Conservation (phyloP, 2,329 filamentous ascomycete genomes). For the Ophiostoma ips region DNA sequence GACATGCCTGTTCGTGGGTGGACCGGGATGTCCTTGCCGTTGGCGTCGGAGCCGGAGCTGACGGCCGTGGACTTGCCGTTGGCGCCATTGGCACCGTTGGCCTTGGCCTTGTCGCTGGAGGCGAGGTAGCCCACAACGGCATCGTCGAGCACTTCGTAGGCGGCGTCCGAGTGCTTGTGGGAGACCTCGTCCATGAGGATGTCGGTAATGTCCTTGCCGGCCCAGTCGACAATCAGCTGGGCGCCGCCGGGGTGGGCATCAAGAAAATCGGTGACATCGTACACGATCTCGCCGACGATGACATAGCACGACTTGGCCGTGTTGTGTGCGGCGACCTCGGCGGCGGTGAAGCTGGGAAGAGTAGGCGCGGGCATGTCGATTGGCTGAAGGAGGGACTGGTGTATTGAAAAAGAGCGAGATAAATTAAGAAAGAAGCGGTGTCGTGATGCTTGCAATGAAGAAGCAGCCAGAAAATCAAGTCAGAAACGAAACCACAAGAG, state of each 20-base stretch:
- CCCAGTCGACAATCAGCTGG: conserved; percentile 80
- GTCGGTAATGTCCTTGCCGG: conserved; percentile 67
- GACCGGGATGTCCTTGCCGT: conserved; percentile 17
- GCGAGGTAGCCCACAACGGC: conserved; percentile 69
- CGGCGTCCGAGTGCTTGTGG: conserved; percentile 76
- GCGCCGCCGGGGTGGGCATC: conserved; percentile 82
- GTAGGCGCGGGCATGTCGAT: conserved; percentile 24
- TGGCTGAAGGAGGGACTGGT: too few relatives aligned
- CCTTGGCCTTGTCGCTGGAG: conserved; percentile 38
- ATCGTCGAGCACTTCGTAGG: conserved; percentile 92
- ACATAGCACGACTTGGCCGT: conserved; percentile 80
- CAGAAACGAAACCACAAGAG: neutral
- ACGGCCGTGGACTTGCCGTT: conserved; percentile 27
- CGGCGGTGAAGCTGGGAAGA: conserved; percentile 67
- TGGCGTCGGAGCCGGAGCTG: conserved; percentile 12
- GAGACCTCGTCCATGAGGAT: conserved; percentile 75
- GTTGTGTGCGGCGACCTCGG: conserved; percentile 73
- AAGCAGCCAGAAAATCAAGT: too few relatives aligned
- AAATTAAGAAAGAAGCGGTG: neutral
- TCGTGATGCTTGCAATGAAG: too few relatives aligned
- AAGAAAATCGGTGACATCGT: conserved; percentile 85
- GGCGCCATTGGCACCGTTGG: conserved; percentile 16
- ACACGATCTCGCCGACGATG: conserved; percentile 77
- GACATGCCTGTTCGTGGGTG: conserved; percentile 74
- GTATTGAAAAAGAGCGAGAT: neutral